Evolutionary conservation across 1,284 basidiomycete genomes (phyloP).

Genomic region (Dichomitus squalens): DNA sequence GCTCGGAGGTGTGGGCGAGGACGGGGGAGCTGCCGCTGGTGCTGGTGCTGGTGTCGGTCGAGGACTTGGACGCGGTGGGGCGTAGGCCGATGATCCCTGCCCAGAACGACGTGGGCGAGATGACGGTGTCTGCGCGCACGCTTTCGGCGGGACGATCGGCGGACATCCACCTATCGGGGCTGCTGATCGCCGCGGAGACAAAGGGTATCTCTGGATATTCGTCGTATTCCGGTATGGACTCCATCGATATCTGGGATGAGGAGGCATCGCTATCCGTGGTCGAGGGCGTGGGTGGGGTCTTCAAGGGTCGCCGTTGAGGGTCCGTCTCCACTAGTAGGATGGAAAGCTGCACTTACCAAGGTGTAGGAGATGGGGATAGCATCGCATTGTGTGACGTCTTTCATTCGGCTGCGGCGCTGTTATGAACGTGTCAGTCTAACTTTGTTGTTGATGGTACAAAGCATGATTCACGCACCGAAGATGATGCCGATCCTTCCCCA

Average conservation of each 20-base stretch:
- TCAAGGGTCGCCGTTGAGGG: background rate
- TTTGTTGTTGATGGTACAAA: background rate
- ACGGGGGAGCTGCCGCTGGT: conserved; percentile 11
- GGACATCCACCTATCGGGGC: conserved; percentile 14
- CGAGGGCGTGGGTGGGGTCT: conserved; percentile 24
- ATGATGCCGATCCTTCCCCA: conserved; percentile 14
- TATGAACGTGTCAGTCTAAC: background rate
- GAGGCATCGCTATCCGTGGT: conserved; percentile 30
- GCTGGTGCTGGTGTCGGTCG: conserved; percentile 17
- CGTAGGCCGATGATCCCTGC: conserved; percentile 26
- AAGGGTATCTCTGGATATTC: conserved; percentile 35
- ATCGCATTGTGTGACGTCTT: conserved; percentile 8
- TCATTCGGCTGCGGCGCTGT: conserved; percentile 8
- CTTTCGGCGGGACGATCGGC: conserved; percentile 16
- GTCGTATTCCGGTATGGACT: conserved; percentile 28
- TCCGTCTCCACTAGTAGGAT: background rate
- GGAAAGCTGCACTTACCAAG: background rate
- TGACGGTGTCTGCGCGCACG: conserved; percentile 20
- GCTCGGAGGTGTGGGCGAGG: conserved; percentile 26
- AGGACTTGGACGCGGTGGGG: conserved; percentile 26
- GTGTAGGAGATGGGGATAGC: conserved; percentile 21
- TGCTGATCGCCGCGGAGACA: conserved; percentile 26
- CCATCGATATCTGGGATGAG: conserved; percentile 30
- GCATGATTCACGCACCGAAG: conserved; percentile 4
- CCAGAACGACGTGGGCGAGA: conserved; percentile 29